Evolutionary conservation across 129 eudicot species (phyloP), one percentile per base, ranked within the genome.

Genomic region (Flaveria trinervia): DNA sequence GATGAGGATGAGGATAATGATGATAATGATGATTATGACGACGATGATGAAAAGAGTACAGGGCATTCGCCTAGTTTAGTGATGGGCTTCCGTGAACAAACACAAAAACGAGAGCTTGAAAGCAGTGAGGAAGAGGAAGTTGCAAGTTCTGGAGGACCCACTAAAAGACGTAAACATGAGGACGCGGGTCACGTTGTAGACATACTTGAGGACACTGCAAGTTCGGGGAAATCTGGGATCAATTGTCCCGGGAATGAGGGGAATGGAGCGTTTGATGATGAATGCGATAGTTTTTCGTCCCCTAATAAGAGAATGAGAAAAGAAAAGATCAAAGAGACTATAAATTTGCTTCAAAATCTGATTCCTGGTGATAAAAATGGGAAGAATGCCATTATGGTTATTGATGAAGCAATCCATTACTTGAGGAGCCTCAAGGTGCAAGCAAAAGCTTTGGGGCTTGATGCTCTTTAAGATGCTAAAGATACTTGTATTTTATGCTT

Each of bases 331-430:
- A 86, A 81, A 23, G 85, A 85, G 70, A 89, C 93, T 11, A 80
- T 94, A 54, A 86, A 85, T 72, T 20, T 87, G 59, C 75, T 94
- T 84, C 84, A 85, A 75, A 76, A 82, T 75, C 78, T 94, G 74
- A 80, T 94, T 74, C 98, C 97, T 30, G 81, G 80, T 71, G 86
- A 79, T 68, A 87, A 55, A 30, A 77, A 85, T 44, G 97, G 92
- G 23, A 87, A 89, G 67, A 87, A 91, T 80, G 82, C 93, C 0
- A 82, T 89, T 56, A 76, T 78, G 57, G 86, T 91, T 75, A 80
- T 94, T 49, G 98, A 94, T 74, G 96, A 94, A 81, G 96, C 98
- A 13, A 91, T 94, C 43, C 44, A 60, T 41, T 94, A 89, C 72
- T 81, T 94, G 71, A 84, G 77, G 62, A 76, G 84, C 36, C 74